Conservation (phyloP, 1,284 basidiomycete species). For the Ganoderma leucocontextum region DNA sequence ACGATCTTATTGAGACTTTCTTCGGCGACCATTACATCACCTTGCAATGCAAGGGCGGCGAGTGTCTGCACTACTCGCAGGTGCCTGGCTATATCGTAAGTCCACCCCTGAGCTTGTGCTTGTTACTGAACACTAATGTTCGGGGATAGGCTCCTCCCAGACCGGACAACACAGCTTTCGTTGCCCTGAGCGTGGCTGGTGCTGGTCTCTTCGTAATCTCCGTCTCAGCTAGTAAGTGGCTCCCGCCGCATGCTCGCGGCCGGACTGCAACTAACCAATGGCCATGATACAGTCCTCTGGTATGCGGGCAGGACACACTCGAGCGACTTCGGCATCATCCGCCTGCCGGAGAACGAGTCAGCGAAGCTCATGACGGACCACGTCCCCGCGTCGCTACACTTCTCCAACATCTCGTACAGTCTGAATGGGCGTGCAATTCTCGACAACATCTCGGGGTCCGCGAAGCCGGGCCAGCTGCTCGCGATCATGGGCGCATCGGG, state of each 20-base stretch:
- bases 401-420: constrained; percentile 85
- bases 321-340: constrained; percentile 79
- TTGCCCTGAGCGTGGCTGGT: constrained; percentile 85
- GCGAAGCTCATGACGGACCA: constrained; percentile 92
- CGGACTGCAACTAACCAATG: not conserved
- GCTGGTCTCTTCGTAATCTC: constrained; percentile 76
- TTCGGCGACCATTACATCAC: constrained; percentile 95
- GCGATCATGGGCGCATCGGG: constrained; percentile 98
- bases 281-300: constrained; percentile 77
- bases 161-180: constrained; percentile 83
- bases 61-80: constrained; percentile 93
- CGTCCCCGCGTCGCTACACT: constrained; percentile 91
- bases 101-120: constrained; percentile 35
- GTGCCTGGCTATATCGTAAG: constrained; percentile 89
- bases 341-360: constrained; percentile 83
- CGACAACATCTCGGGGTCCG: constrained; percentile 81
- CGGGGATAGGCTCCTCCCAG: constrained; percentile 69
- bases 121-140: constrained; percentile 3
- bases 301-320: constrained; percentile 81
- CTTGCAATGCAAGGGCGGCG: constrained; percentile 87
- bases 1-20: constrained; percentile 90
- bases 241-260: not conserved
- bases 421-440: constrained; percentile 78
- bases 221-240: constrained; percentile 56
- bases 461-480: constrained; percentile 88